Conservation (phyloP, 1,284 basidiomycete genomes). For the Malassezia dermatis region DNA sequence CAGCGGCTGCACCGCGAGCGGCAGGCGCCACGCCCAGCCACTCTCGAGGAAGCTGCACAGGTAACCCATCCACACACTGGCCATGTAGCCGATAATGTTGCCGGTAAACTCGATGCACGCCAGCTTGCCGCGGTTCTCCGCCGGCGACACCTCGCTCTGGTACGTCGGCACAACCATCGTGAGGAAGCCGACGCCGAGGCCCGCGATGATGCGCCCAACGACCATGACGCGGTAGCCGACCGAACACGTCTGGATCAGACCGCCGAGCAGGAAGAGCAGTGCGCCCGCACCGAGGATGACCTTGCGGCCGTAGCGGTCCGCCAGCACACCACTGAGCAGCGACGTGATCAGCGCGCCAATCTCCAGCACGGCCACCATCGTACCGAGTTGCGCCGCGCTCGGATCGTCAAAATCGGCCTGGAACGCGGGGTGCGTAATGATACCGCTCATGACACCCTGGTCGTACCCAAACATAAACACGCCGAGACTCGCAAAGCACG, state of each 20-base stretch:
- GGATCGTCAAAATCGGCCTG: slow-evolving; percentile 58
- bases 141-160: slow-evolving; percentile 90
- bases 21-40: slow-evolving; percentile 49
- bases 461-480: slow-evolving; percentile 65
- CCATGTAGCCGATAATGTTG: slow-evolving; percentile 79
- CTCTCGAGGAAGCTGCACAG: slow-evolving; percentile 64
- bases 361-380: slow-evolving; percentile 68
- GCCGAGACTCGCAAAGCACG: slow-evolving; percentile 73
- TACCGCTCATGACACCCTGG: slow-evolving; percentile 53
- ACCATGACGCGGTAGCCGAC: slow-evolving; percentile 76
- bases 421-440: slow-evolving; percentile 89
- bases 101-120: slow-evolving; percentile 94
- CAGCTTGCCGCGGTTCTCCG: slow-evolving; percentile 57
- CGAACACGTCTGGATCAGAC: slow-evolving; percentile 78
- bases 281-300: slow-evolving; percentile 80
- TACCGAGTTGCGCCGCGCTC: slow-evolving; percentile 56
- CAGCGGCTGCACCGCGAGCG: slow-evolving; percentile 52
- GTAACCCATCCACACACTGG: slow-evolving; percentile 71
- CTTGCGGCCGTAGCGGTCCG: slow-evolving; percentile 75
- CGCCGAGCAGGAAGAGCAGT: slow-evolving; percentile 74
- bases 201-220: slow-evolving; percentile 72
- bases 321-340: slow-evolving; percentile 72
- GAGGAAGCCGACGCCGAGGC: slow-evolving; percentile 84
- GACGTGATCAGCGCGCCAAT: slow-evolving; percentile 73
- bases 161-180: slow-evolving; percentile 89